These are phyloP conservation scores for Acanthamoeba lenticulata DNA, from an alignment of 208 protist species.

Conservation along the genomic window DNA sequence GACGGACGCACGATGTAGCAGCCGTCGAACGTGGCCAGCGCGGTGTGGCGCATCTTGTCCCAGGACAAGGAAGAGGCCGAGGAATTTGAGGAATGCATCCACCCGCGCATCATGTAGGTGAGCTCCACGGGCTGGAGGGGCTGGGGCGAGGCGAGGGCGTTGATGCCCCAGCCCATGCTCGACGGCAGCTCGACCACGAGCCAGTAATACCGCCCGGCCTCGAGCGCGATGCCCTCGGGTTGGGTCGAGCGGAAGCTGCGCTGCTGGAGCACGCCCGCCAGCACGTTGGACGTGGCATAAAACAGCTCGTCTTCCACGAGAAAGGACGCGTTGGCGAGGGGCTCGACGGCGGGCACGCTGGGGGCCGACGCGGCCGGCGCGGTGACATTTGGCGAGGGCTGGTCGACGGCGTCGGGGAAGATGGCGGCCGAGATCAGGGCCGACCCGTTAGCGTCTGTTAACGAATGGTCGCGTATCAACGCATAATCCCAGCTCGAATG, in stretches of 20 bases:
- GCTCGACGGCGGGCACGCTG: not conserved
- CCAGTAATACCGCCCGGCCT: not conserved
- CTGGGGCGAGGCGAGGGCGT: not conserved
- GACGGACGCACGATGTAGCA: constrained; percentile 28
- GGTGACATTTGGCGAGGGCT: no score
- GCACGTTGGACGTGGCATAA: not conserved
- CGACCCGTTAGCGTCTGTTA: not conserved
- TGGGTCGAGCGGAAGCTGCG: not conserved
- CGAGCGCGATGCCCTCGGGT: not conserved
- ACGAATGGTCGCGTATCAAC: not conserved
- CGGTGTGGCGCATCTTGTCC: not conserved
- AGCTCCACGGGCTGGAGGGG: not conserved
- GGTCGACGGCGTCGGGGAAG: not conserved
- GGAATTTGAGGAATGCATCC: no score
- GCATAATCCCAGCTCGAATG: not conserved
- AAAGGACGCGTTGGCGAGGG: not conserved
- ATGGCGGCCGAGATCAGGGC: not conserved
- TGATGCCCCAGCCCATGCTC: not conserved
- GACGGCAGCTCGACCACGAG: not conserved
- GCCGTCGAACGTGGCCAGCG: not conserved
- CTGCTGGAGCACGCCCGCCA: not conserved
- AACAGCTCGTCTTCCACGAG: not conserved
- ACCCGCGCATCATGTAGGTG: not conserved
- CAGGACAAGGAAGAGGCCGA: not conserved
- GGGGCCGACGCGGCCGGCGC: not conserved